These are phyloP conservation scores for Lactarius psammicola DNA, from an alignment of 768 basidiomycete species.

Conservation along the genomic window DNA sequence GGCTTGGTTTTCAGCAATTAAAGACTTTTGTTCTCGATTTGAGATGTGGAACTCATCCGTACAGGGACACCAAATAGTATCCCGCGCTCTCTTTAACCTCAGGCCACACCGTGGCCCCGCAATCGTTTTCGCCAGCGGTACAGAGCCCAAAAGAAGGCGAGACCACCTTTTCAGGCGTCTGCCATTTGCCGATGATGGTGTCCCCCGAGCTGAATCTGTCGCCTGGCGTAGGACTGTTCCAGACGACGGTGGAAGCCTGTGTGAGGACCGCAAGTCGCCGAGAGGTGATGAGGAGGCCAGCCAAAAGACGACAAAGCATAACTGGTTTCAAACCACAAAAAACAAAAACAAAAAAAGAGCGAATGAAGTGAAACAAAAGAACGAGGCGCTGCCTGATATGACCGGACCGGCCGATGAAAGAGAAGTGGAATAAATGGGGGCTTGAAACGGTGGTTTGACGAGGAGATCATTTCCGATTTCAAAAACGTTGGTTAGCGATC, in stretches of 20 bases:
- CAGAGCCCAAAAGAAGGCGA: conserved; percentile 41
- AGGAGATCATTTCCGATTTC: not conserved
- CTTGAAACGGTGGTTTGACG: not conserved
- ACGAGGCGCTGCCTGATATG: conserved; percentile 20
- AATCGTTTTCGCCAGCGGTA: conserved; percentile 24
- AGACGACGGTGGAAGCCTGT: conserved; percentile 29
- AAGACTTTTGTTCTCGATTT: not conserved
- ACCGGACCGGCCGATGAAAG: conserved; percentile 23
- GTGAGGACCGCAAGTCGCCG: conserved; percentile 8
- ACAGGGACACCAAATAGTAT: conserved; percentile 33
- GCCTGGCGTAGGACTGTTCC: conserved; percentile 35
- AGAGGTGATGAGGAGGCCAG: conserved; percentile 6
- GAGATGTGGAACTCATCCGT: conserved; percentile 11
- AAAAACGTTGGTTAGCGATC: not conserved
- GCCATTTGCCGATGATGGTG: conserved; percentile 37
- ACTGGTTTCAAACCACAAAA: not conserved
- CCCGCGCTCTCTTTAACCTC: conserved; percentile 31
- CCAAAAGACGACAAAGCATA: conserved; percentile 15
- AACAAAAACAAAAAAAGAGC: too few species aligned
- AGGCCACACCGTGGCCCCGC: conserved; percentile 34
- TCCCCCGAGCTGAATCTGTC: conserved; percentile 35
- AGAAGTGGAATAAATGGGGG: not conserved
- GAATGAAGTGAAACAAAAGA: not conserved
- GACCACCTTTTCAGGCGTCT: conserved; percentile 29
- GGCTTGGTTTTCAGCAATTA: conserved; percentile 25